Evolutionary conservation across 192 early-diverging fungal species (phyloP).

Genomic region (Backusella liffmaniae): DNA sequence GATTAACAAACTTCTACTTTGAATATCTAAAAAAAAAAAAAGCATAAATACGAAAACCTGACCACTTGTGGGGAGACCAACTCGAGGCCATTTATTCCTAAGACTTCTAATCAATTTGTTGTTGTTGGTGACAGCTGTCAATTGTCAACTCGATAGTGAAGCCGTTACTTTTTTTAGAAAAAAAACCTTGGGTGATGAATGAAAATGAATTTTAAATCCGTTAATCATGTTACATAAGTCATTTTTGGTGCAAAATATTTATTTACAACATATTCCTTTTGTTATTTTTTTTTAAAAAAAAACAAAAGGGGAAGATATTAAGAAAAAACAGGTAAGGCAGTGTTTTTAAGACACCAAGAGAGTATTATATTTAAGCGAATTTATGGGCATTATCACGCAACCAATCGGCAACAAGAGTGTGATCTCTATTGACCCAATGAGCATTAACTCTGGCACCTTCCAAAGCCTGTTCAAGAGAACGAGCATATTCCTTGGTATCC

Average conservation of each 20-base stretch:
- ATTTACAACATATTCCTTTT: background rate
- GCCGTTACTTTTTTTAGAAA: too few relatives aligned
- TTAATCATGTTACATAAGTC: background rate
- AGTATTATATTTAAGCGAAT: background rate
- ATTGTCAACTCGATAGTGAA: too few relatives aligned
- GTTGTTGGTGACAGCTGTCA: too few relatives aligned
- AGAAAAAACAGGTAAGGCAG: background rate
- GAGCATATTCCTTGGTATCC: conserved; percentile 59
- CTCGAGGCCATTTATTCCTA: too few relatives aligned
- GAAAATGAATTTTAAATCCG: too few relatives aligned
- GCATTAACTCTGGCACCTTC: conserved; percentile 66
- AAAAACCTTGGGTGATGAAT: too few relatives aligned
- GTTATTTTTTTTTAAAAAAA: background rate
- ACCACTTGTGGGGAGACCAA: too few relatives aligned
- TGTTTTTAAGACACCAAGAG: background rate
- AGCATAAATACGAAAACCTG: too few relatives aligned
- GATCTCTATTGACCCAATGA: conserved; percentile 43
- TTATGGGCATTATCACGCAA: conserved; percentile 4
- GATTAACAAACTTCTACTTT: too few relatives aligned
- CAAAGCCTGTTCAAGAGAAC: conserved; percentile 70
- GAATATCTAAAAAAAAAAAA: too few relatives aligned
- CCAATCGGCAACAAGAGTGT: conserved; percentile 25
- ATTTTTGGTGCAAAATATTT: background rate
- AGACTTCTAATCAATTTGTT: background rate
- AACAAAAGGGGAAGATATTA: background rate